Conservation (phyloP, 305 asterid genomes). For the Caryopteris hybrid region DNA sequence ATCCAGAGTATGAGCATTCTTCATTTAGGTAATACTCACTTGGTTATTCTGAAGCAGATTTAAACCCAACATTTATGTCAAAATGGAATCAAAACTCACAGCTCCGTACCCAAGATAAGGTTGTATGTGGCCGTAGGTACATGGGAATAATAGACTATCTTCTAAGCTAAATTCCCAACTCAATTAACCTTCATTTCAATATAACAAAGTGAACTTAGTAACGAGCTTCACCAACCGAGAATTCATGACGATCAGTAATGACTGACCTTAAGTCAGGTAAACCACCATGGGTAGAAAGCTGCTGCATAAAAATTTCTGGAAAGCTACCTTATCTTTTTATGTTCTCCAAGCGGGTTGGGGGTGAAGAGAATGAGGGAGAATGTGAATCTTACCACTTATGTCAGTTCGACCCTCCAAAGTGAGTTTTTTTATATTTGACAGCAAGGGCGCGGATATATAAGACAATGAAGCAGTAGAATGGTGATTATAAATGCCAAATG, state of each 20-base stretch:
- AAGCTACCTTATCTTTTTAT: background rate
- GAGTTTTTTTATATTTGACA: conserved; percentile 52
- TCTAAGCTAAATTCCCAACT: background rate
- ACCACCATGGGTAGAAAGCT: background rate
- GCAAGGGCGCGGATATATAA: conserved; percentile 23
- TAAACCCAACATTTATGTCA: background rate
- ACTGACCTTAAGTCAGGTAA: background rate
- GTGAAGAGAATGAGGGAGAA: background rate
- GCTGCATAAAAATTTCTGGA: background rate
- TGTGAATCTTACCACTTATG: conserved; percentile 49
- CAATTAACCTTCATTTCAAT: background rate
- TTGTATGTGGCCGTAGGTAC: background rate
- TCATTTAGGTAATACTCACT: background rate
- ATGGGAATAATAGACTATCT: background rate
- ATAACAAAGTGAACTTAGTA: conserved; percentile 3
- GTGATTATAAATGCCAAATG: conserved; percentile 12
- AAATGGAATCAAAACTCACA: background rate
- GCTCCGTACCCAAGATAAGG: background rate
- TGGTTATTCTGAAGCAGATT: conserved; percentile 5
- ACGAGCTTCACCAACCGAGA: background rate
- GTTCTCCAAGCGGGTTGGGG: background rate
- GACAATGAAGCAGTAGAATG: conserved; percentile 26
- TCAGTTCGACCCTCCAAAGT: conserved; percentile 77
- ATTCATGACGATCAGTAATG: background rate
- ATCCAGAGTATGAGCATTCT: background rate